A percentile compares a stretch with the other conserved stretches of the same genome.
phyloP scores from a whole-genome alignment of 2,329 filamentous ascomycete genomes.

The Sordariomycetes sp. region DNA sequence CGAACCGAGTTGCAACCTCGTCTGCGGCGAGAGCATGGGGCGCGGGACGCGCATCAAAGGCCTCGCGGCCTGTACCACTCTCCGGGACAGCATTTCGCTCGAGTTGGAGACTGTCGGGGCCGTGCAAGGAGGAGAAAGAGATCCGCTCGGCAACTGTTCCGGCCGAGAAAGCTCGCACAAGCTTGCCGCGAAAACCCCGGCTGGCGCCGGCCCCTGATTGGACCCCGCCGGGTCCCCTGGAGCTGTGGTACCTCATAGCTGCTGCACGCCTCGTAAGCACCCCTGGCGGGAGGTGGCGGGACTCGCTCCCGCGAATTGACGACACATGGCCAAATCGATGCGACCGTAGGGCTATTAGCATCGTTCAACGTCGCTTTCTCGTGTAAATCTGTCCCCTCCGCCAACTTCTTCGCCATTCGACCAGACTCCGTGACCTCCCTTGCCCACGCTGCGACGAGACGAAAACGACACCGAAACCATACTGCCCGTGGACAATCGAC shows the following conservation, averaged over 20 bases:
- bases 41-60: background rate
- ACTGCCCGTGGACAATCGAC: background rate
- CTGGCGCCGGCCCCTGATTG: background rate
- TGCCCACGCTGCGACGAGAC: background rate
- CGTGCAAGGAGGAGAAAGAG: background rate
- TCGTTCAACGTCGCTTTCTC: background rate
- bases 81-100: background rate
- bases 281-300: background rate
- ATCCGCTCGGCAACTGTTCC: background rate
- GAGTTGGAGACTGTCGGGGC: background rate
- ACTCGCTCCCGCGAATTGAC: background rate
- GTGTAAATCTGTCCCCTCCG: conserved; percentile 4
- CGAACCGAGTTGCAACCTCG: background rate
- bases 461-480: background rate
- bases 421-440: background rate
- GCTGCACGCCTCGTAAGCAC: background rate
- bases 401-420: background rate
- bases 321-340: conserved; percentile 5
- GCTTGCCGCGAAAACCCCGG: conserved; percentile 3
- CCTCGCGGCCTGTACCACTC: background rate
- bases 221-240: background rate
- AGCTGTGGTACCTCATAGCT: background rate
- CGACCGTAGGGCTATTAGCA: background rate
- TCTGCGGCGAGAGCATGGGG: background rate
- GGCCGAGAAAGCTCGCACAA: background rate